These are phyloP conservation scores for Nigrospora osmanthi DNA, from an alignment of 2,329 filamentous ascomycete genomes.

Conservation along the genomic window DNA sequence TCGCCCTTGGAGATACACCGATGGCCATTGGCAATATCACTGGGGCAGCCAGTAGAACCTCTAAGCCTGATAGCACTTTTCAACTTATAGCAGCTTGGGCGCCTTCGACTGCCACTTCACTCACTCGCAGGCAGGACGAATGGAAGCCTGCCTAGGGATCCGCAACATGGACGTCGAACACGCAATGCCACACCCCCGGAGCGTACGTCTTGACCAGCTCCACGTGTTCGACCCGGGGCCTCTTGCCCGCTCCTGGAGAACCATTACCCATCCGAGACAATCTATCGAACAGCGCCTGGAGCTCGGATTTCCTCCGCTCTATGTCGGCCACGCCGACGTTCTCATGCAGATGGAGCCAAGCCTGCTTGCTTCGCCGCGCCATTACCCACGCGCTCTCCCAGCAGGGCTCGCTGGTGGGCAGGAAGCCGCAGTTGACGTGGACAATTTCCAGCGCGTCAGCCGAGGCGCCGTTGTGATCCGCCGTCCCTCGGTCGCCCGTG, in stretches of 20 bases:
- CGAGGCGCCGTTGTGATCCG: conserved; percentile 13
- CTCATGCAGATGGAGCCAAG: conserved; percentile 60
- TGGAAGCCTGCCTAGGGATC: too few species aligned
- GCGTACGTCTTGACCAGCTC: conserved; percentile 64
- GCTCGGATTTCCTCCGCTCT: conserved; percentile 33
- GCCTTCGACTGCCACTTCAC: too few species aligned
- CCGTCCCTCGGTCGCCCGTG: neutral
- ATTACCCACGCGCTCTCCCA: conserved; percentile 47
- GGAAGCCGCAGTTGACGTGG: conserved; percentile 58
- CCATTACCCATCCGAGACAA: neutral
- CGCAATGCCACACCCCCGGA: conserved; percentile 61
- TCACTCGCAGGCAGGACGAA: too few species aligned
- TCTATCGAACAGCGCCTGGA: conserved; percentile 36
- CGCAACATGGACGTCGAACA: conserved; percentile 41
- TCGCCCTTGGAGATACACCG: too few species aligned
- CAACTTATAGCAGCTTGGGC: too few species aligned
- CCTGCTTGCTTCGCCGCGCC: conserved; percentile 22
- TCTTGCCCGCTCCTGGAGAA: neutral
- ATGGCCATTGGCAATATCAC: too few species aligned
- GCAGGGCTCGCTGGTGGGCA: conserved; percentile 47
- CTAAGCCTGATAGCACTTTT: too few species aligned
- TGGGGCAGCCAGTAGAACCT: too few species aligned
- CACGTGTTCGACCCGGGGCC: conserved; percentile 35
- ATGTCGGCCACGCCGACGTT: conserved; percentile 52
- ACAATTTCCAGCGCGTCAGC: conserved; percentile 30